phyloP scores from a whole-genome alignment of 768 basidiomycete species.

The Boletus bicolor region DNA sequence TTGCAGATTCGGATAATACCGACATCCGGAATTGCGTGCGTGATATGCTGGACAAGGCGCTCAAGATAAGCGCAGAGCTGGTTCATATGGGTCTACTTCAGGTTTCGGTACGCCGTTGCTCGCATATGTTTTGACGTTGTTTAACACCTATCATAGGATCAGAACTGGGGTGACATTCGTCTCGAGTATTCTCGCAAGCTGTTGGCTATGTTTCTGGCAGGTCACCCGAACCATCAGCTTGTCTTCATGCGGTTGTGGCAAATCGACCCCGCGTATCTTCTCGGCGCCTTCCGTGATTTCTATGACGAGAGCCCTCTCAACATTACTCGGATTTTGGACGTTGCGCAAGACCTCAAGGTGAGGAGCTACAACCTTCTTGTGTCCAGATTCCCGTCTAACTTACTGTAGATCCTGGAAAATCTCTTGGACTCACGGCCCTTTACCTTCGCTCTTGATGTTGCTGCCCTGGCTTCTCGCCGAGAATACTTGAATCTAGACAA shows the following conservation, averaged over 20 bases:
- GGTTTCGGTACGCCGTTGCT: constrained; percentile 64
- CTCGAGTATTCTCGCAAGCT: constrained; percentile 84
- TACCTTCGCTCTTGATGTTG: constrained; percentile 89
- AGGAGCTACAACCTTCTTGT: constrained; percentile 18
- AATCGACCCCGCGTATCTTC: constrained; percentile 80
- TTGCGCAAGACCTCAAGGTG: constrained; percentile 93
- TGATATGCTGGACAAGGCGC: constrained; percentile 91
- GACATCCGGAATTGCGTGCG: constrained; percentile 77
- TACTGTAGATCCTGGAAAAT: constrained; percentile 78
- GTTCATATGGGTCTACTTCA: constrained; percentile 92
- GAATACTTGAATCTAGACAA: constrained; percentile 96
- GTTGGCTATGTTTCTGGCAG: constrained; percentile 84
- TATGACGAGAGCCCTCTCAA: constrained; percentile 91
- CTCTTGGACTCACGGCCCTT: constrained; percentile 87
- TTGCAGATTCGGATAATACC: constrained; percentile 64
- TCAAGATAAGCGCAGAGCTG: constrained; percentile 90
- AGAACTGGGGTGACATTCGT: constrained; percentile 85
- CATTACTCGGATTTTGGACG: constrained; percentile 91
- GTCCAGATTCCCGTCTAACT: constrained; percentile 2
- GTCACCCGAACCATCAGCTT: constrained; percentile 92
- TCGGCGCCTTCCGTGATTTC: constrained; percentile 85
- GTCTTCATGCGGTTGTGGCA: constrained; percentile 98
- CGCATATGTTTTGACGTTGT: not conserved
- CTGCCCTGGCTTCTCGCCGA: constrained; percentile 86
- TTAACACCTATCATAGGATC: constrained; percentile 43